Base-by-base conservation (phyloP, 371 early-diverging fungal species). In the Actinomortierella ambigua region DNA sequence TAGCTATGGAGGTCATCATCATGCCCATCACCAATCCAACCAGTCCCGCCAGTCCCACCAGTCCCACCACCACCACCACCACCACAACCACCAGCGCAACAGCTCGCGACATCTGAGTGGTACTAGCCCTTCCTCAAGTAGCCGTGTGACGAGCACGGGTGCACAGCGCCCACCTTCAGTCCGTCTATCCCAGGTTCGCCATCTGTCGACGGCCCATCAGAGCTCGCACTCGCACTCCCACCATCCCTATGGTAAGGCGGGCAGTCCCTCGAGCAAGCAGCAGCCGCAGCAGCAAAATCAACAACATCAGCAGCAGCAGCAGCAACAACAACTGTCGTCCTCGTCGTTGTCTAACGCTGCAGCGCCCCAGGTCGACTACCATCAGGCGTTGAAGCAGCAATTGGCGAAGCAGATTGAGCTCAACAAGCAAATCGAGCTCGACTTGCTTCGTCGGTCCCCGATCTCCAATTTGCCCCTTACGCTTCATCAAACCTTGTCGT, bases 141-240 rank as follows among this genome's bases (percentile, higher is more conserved):
- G n/a, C 34, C 34, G 34, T 11, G 11, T 34, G 4, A 34, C 34
- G 34, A 34, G 34, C 34, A 34, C 34, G 34, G 34, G 34, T 6
- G 34, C 34, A 4, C 71, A 71, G 24, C 49, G 71, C 24, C 71
- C 71, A 15, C 57, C 62, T 23, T 71, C 71, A 53, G 65, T 65
- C 11, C 65, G 71, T 23, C 65, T 61, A 24, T 71, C 71, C 0
- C 71, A 71, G 59, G 63, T 71, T 40, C 71, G 71, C 27, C 71
- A 71, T 47, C 53, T 65, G 23, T 71, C 71, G 6, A 61, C 61
- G 40, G 65, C 71, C 17, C 71, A 71, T 27, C 71, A 71, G 50
- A 71, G 65, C 65, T 65, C 55, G 40, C 71, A 71, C 40, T 65
- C 71, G 34, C 71, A 71, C 28, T 62, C 61, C 23, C 71, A 71